Conservation (phyloP, 805 yeast species). For the Starmerella apis region DNA sequence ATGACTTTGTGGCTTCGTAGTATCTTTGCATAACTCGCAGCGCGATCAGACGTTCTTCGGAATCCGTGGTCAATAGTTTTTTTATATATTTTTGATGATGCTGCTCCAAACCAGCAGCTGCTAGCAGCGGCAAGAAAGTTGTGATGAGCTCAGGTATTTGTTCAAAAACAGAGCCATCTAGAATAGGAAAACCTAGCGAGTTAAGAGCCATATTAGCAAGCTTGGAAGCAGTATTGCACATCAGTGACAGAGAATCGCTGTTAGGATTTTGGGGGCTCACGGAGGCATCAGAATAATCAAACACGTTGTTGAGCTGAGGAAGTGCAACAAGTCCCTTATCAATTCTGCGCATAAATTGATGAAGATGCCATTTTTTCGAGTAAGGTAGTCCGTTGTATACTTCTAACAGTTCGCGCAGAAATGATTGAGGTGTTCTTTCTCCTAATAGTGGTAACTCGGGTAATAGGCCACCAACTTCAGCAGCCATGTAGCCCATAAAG, state of each 20-base stretch:
- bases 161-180: background rate
- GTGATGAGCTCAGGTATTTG: constrained; percentile 10
- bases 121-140: constrained; percentile 2
- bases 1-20: background rate
- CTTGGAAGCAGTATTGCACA: background rate
- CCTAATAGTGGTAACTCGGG: background rate
- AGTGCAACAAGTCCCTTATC: background rate
- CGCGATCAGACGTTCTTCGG: background rate
- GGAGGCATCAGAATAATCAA: background rate
- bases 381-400: constrained; percentile 3
- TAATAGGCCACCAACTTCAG: background rate
- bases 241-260: background rate
- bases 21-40: background rate
- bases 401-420: background rate
- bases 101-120: background rate
- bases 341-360: background rate
- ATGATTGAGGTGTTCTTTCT: background rate
- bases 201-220: background rate
- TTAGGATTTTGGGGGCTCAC: background rate
- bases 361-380: constrained; percentile 9
- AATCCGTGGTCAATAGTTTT: background rate
- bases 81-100: background rate
- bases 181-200: background rate
- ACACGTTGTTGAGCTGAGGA: background rate
- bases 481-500: constrained; percentile 3